phyloP scores from a whole-genome alignment of 768 basidiomycete genomes.

The Russula vinacea region DNA sequence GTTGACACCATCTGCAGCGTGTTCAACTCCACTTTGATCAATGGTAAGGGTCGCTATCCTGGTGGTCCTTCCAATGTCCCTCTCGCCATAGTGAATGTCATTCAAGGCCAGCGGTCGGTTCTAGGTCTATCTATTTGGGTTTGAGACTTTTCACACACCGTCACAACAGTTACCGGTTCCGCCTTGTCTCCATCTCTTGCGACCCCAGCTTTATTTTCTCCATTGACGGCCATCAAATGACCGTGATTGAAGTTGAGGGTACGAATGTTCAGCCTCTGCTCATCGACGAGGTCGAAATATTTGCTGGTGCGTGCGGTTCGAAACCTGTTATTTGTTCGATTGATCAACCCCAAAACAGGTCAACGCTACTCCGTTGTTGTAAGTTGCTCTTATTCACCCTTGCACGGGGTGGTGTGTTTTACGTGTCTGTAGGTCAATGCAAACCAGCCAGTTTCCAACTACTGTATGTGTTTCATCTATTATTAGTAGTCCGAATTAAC shows the following conservation, averaged over 20 bases:
- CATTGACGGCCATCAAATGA: slow-evolving; percentile 25
- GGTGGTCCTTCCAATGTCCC: slow-evolving; percentile 13
- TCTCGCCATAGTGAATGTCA: slow-evolving; percentile 25
- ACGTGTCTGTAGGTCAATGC: neutral
- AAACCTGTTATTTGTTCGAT: neutral
- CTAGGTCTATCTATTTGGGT: too few species aligned
- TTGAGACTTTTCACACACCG: neutral
- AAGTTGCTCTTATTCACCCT: neutral
- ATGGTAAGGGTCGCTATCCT: slow-evolving; percentile 25
- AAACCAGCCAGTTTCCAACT: neutral
- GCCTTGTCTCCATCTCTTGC: slow-evolving; percentile 20
- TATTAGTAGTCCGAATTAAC: neutral
- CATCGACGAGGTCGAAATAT: slow-evolving; percentile 23
- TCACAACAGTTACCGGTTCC: slow-evolving; percentile 15
- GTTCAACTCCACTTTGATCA: slow-evolving; percentile 27
- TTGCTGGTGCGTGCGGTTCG: neutral
- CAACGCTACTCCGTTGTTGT: neutral
- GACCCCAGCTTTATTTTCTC: slow-evolving; percentile 22
- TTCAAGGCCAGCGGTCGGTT: slow-evolving; percentile 13
- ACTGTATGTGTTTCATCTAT: neutral
- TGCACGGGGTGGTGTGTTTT: neutral
- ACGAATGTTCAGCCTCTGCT: slow-evolving; percentile 11
- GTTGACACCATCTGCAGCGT: slow-evolving; percentile 13
- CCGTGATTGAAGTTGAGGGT: slow-evolving; percentile 31
- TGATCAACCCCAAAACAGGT: neutral